These are phyloP conservation scores for Lasiodiplodia gonubiensis DNA, from an alignment of 2,329 filamentous ascomycete genomes.

Conservation along the genomic window DNA sequence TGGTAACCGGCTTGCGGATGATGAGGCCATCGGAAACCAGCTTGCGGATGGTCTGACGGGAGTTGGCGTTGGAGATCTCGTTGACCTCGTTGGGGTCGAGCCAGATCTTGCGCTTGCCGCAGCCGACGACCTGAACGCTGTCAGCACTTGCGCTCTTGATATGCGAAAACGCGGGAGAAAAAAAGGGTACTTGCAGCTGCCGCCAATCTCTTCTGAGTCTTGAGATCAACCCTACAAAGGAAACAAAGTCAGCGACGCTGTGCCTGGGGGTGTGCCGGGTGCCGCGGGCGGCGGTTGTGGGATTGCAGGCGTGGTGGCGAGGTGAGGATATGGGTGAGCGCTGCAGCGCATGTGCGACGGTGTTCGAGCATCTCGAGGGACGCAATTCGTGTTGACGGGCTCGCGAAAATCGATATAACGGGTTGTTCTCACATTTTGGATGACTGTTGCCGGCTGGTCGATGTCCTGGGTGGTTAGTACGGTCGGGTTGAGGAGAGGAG, in stretches of 20 bases:
- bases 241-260: constrained; percentile 40
- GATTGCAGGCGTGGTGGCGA: constrained; percentile 35
- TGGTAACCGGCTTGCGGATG: constrained; percentile 99
- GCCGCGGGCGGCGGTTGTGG: constrained; percentile 32
- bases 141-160: neutral
- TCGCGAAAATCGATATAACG: constrained; percentile 33
- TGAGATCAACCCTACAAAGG: constrained; percentile 89
- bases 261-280: constrained; percentile 34
- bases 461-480: constrained; percentile 29
- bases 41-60: constrained; percentile 99
- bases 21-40: constrained; percentile 99
- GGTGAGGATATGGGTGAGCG: constrained; percentile 29
- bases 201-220: constrained; percentile 99
- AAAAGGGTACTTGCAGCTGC: constrained; percentile 67
- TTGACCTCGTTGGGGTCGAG: constrained; percentile 99
- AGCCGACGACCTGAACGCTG: constrained; percentile 68
- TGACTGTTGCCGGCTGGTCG: constrained; percentile 47
- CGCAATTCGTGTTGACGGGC: constrained; percentile 22
- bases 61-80: constrained; percentile 99
- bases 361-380: constrained; percentile 8
- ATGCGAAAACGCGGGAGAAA: neutral
- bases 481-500: constrained; percentile 26
- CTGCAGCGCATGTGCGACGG: constrained; percentile 13
- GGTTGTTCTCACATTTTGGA: constrained; percentile 50
- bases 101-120: constrained; percentile 99